Conservation (phyloP, 352 stramenopile genomes). For the Globisporangium megalacanthum region DNA sequence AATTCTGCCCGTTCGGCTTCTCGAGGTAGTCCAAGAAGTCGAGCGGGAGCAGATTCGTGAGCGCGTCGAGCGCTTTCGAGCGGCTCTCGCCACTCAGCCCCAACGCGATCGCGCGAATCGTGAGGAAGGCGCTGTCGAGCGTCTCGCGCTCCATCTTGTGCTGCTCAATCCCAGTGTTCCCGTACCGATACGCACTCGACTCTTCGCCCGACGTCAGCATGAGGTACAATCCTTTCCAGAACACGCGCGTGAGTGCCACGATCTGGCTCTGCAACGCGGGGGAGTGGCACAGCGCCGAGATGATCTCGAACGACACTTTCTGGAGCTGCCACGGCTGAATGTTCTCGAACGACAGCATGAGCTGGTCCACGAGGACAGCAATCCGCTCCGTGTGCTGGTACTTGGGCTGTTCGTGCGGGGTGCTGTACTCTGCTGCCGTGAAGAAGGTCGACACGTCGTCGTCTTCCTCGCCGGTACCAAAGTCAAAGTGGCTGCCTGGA, state of each 20-base stretch:
- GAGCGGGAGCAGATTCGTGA: conserved; percentile 65
- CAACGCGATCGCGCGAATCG: conserved; percentile 52
- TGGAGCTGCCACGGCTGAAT: conserved; percentile 79
- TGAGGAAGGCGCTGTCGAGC: conserved; percentile 64
- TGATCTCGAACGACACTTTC: conserved; percentile 71
- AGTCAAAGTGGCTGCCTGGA: conserved; percentile 29
- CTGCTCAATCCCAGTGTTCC: conserved; percentile 23
- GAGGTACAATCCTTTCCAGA: conserved; percentile 77
- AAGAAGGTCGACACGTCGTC: conserved; percentile 51
- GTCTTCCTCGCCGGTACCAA: conserved; percentile 27
- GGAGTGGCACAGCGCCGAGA: conserved; percentile 56
- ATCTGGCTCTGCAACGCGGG: conserved; percentile 57
- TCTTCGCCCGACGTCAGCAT: conserved; percentile 65
- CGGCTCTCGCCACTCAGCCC: conserved; percentile 44
- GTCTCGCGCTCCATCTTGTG: conserved; percentile 66
- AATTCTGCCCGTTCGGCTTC: conserved; percentile 63
- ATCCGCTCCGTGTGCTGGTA: conserved; percentile 39
- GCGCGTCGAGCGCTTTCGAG: conserved; percentile 48
- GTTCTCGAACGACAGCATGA: conserved; percentile 65
- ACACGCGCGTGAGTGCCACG: conserved; percentile 53
- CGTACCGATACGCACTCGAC: conserved; percentile 30
- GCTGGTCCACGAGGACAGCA: conserved; percentile 52
- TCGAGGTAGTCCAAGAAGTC: conserved; percentile 73
- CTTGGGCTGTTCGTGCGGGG: conserved; percentile 24
- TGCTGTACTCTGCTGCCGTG: conserved; percentile 43